Conservation (phyloP, 176 grass and related monocot genomes). For the Carex cristatella region DNA sequence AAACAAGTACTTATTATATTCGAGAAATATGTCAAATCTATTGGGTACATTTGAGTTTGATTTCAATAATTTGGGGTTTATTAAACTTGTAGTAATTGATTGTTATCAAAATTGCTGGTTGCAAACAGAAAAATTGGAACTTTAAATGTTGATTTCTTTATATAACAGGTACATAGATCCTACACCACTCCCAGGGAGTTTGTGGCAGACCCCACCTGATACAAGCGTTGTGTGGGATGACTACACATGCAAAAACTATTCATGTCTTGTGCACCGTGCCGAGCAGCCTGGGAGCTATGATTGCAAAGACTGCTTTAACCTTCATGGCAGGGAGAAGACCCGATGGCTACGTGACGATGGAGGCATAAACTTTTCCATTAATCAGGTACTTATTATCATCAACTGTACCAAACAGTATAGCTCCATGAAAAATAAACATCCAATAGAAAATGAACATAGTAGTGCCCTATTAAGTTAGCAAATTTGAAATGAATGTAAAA, state of each 20-base stretch:
- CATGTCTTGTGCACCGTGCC: slow-evolving; percentile 28
- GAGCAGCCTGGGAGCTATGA: slow-evolving; percentile 29
- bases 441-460: not conserved
- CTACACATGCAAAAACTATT: slow-evolving; percentile 54
- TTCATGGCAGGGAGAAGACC: slow-evolving; percentile 27
- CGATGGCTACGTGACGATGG: slow-evolving; percentile 37
- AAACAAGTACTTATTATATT: not conserved
- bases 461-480: not conserved
- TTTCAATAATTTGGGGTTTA: not conserved
- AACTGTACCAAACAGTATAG: slow-evolving; percentile 3
- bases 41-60: not conserved
- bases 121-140: not conserved
- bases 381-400: slow-evolving; percentile 29
- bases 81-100: not conserved
- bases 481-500: not conserved
- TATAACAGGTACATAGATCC: slow-evolving; percentile 25
- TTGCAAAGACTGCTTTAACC: slow-evolving; percentile 60
- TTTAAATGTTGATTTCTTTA: not conserved
- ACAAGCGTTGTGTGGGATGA: slow-evolving; percentile 43
- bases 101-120: not conserved
- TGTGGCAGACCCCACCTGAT: slow-evolving; percentile 45
- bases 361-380: slow-evolving; percentile 37
- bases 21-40: not conserved
- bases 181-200: slow-evolving; percentile 28
- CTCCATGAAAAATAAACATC: not conserved